Percentiles rank a stretch among this genome's conserved stretches.
Evolutionary conservation across 192 early-diverging fungal genomes (phyloP).

Genomic region (Coemansia sp.): DNA sequence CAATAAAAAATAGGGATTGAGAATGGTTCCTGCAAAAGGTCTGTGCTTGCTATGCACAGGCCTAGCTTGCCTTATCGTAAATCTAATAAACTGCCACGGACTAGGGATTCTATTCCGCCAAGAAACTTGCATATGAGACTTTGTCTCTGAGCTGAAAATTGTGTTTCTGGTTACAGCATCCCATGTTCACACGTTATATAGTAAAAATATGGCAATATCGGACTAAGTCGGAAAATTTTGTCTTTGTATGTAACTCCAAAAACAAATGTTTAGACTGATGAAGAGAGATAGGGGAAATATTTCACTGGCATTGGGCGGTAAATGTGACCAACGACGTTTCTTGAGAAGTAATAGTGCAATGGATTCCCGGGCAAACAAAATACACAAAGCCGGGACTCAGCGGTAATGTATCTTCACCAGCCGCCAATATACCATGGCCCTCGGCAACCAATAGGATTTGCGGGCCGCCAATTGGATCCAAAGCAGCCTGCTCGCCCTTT

Average conservation of each 20-base stretch:
- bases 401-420: conserved; percentile 24
- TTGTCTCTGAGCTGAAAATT: too few species aligned
- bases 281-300: not conserved
- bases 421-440: conserved; percentile 61
- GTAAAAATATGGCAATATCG: too few species aligned
- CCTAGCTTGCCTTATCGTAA: not conserved
- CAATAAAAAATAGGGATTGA: not conserved
- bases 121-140: too few species aligned
- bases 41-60: not conserved
- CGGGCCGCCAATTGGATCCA: conserved; percentile 71
- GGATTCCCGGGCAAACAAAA: conserved; percentile 66
- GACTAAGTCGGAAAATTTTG: too few species aligned
- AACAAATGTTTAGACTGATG: too few species aligned
- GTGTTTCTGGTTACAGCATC: too few species aligned
- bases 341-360: not conserved
- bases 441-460: conserved; percentile 81
- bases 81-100: too few species aligned
- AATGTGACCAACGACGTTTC: conserved; percentile 5
- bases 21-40: not conserved
- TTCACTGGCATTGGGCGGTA: conserved; percentile 10
- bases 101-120: too few species aligned
- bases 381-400: conserved; percentile 71
- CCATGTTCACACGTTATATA: too few species aligned
- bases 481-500: conserved; percentile 48
- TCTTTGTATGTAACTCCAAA: too few species aligned